Evolutionary conservation across 139 green algal species (phyloP), one percentile per base, ranked within the genome.

Genomic region (Nannochloris sp.): DNA sequence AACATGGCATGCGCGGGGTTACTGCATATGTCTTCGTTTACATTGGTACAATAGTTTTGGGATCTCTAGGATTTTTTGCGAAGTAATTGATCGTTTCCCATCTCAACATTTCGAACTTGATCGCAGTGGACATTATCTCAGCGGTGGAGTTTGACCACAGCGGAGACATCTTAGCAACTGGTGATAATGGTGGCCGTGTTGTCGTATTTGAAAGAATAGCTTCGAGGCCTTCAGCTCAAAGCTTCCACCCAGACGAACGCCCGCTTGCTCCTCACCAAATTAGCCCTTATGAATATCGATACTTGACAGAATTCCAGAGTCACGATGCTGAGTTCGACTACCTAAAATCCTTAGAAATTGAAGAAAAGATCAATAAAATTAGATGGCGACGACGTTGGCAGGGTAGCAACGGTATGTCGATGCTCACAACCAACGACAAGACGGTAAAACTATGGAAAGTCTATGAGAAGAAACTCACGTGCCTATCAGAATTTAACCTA

Each of bases 241-340:
- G n/a, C n/a, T n/a, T n/a, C n/a, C n/a, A n/a, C n/a, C 19, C 39
- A 0, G 72, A 79, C 27, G 15, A 55, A 27, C 68, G 72, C 14
- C 61, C 74, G 19, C 60, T 63, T 10, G 54, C 68, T 12, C 53
- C 60, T 51, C 57, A 61, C 47, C 33, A 65, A 4, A 44, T 44
- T 19, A 73, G 62, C 45, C 71, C 58, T 15, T 66, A 67, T 32
- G 92, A 98, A 72, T 99, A 94, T 72, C 73, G 89, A 4, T 99
- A 99, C 74, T 83, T 95, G 24, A 98, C 94, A 6, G 95, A 99
- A 80, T 99, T 99, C 57, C 95, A 99, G 82, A 94, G 83, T 12
- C 95, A 99, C 73, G 91, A 99, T 76, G 90, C 94, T 7, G 95
- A 99, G 79, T 99, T 99, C 77, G 93, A 99, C 63, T 99, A 98